Evolutionary conservation across 768 basidiomycete genomes (phyloP).

Genomic region (Pholiota conissans): DNA sequence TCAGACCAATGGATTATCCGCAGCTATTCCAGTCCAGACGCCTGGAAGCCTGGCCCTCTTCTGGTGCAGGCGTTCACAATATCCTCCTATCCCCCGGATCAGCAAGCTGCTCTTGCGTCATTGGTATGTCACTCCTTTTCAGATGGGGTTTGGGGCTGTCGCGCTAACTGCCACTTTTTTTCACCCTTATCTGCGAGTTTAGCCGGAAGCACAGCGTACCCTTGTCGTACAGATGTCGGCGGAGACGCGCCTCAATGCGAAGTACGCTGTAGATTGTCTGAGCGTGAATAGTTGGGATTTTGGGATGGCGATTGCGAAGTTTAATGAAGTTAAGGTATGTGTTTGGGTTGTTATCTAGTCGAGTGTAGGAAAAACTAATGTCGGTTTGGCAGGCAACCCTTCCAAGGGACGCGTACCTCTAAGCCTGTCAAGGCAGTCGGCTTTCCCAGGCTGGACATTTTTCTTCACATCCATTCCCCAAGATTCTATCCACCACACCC

Average conservation of each 20-base stretch:
- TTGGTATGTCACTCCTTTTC: slow-evolving; percentile 49
- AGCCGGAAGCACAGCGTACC: slow-evolving; percentile 73
- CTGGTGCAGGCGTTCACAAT: slow-evolving; percentile 57
- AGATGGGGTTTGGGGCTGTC: not conserved
- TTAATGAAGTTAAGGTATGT: slow-evolving; percentile 83
- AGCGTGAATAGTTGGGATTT: slow-evolving; percentile 84
- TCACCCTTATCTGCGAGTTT: slow-evolving; percentile 10
- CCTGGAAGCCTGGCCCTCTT: slow-evolving; percentile 77
- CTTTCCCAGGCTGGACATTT: not conserved
- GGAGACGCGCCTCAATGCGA: slow-evolving; percentile 76
- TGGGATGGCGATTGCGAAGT: slow-evolving; percentile 78
- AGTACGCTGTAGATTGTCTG: slow-evolving; percentile 84
- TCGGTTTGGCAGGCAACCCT: slow-evolving; percentile 40
- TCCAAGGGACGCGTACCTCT: slow-evolving; percentile 56
- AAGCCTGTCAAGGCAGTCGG: not conserved
- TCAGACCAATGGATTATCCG: slow-evolving; percentile 88
- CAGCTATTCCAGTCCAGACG: slow-evolving; percentile 78
- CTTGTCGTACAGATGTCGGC: slow-evolving; percentile 70
- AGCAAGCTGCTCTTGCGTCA: slow-evolving; percentile 50
- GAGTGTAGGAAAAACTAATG: slow-evolving; percentile 11
- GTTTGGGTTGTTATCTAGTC: slow-evolving; percentile 2
- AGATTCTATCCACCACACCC: not conserved
- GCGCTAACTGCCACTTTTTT: not conserved
- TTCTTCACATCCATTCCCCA: too few species aligned
- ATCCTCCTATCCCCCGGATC: slow-evolving; percentile 36